These are phyloP conservation scores for Phytophthora melonis DNA, from an alignment of 352 stramenopile genomes.

Conservation along the genomic window DNA sequence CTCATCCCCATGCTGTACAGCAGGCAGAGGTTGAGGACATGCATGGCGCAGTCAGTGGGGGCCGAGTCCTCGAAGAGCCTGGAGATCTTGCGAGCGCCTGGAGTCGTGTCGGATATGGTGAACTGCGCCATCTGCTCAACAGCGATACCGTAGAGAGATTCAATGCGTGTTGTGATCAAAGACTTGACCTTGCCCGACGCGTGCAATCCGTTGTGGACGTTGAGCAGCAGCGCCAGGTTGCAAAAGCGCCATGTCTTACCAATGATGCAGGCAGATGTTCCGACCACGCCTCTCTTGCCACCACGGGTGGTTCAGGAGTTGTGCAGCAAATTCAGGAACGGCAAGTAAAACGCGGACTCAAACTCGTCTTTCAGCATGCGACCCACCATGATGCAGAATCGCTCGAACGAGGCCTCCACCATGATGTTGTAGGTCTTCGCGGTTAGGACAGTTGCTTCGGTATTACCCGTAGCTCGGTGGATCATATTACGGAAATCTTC, in stretches of 20 bases:
- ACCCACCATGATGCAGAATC: neutral
- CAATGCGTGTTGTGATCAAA: too few species aligned
- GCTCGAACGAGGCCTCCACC: neutral
- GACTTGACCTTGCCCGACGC: too few species aligned
- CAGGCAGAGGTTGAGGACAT: conserved; percentile 15
- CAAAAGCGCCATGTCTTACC: neutral
- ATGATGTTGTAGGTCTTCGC: neutral
- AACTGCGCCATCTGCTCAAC: conserved; percentile 4
- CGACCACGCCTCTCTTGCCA: neutral
- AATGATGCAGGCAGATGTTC: neutral
- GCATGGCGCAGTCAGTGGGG: conserved; percentile 11
- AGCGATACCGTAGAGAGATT: too few species aligned
- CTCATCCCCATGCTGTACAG: conserved; percentile 3
- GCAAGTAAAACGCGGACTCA: neutral
- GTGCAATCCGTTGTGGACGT: too few species aligned
- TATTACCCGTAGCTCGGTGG: neutral
- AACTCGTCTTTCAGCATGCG: neutral
- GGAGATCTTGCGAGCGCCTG: conserved; percentile 8
- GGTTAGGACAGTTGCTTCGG: neutral
- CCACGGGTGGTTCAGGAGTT: neutral
- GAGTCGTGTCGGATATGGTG: conserved; percentile 6
- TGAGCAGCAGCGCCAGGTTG: too few species aligned
- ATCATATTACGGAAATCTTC: too few species aligned
- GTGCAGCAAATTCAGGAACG: conserved; percentile 15
- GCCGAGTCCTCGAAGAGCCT: conserved; percentile 2